These are phyloP conservation scores for Phaeotremella fagi DNA, from an alignment of 768 basidiomycete species.

Conservation along the genomic window DNA sequence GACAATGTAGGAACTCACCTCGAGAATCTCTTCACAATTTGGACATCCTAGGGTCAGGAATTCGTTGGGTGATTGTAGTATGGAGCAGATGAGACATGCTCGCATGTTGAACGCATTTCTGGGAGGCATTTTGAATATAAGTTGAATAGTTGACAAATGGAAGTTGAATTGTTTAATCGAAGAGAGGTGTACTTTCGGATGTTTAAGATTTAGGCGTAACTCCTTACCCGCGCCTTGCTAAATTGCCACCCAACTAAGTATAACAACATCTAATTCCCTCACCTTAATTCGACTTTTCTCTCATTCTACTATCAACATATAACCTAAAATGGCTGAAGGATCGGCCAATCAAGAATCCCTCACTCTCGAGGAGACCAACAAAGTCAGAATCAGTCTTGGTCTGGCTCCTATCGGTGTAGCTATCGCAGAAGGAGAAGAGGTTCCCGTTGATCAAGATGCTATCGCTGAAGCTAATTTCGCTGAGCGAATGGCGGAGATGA, in stretches of 20 bases:
- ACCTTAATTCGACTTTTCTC: not conserved
- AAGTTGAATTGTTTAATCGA: no score
- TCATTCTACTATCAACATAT: no score
- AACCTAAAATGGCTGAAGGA: conserved; percentile 20
- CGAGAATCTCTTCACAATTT: conserved; percentile 92
- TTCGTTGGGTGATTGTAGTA: conserved; percentile 76
- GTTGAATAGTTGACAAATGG: no score
- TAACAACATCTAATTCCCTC: conserved; percentile 1
- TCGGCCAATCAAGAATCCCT: conserved; percentile 32
- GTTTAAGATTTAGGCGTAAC: not conserved
- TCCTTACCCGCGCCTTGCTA: not conserved
- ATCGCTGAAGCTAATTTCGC: conserved; percentile 83
- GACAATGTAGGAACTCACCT: conserved; percentile 55
- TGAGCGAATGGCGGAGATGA: conserved; percentile 58
- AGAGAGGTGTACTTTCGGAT: no score
- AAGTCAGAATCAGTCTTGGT: conserved; percentile 87
- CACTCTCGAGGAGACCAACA: conserved; percentile 53
- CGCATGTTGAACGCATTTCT: conserved; percentile 53
- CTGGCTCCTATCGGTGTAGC: conserved; percentile 79
- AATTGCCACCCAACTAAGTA: conserved; percentile 7
- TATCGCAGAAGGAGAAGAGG: conserved; percentile 59
- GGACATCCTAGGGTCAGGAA: conserved; percentile 86
- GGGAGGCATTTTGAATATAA: conserved; percentile 27
- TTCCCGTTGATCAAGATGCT: conserved; percentile 55
- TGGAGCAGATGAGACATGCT: conserved; percentile 89